A percentile compares a stretch with the other conserved stretches of the same genome.
phyloP scores from a whole-genome alignment of 768 basidiomycete species.

The Leucosporidium yakuticum region DNA sequence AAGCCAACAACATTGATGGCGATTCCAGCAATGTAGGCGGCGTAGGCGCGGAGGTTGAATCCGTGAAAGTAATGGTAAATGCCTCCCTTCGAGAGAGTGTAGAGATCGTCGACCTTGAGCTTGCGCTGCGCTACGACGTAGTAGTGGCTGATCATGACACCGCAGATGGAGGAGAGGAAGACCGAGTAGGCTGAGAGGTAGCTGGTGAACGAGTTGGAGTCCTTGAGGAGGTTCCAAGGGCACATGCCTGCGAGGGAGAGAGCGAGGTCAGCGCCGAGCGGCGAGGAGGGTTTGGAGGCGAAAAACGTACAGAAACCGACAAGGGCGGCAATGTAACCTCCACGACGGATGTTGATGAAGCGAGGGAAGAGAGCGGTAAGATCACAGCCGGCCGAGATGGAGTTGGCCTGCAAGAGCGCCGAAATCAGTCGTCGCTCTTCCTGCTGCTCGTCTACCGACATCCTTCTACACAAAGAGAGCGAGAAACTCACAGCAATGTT shows the following conservation, averaged over 20 bases:
- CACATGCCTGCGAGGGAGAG: constrained; percentile 51
- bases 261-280: not conserved
- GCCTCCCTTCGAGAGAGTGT: constrained; percentile 45
- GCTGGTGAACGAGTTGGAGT: constrained; percentile 61
- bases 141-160: constrained; percentile 64
- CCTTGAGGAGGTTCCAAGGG: constrained; percentile 43
- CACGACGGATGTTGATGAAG: constrained; percentile 76
- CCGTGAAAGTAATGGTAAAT: constrained; percentile 68
- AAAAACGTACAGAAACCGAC: constrained; percentile 52
- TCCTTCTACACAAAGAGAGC: constrained; percentile 35
- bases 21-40: constrained; percentile 60
- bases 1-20: constrained; percentile 78
- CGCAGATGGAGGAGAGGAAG: constrained; percentile 64
- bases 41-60: constrained; percentile 60
- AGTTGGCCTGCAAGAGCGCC: constrained; percentile 47
- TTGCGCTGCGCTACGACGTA: constrained; percentile 66
- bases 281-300: no score
- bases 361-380: constrained; percentile 70
- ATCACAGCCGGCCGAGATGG: constrained; percentile 75
- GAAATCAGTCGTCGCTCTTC: no score
- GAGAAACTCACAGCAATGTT: constrained; percentile 54
- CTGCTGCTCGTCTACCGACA: not conserved
- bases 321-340: constrained; percentile 73
- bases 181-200: constrained; percentile 76
- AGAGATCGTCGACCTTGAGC: constrained; percentile 66